Evolutionary conservation across 768 basidiomycete genomes (phyloP).

Genomic region (Kwoniella pini): DNA sequence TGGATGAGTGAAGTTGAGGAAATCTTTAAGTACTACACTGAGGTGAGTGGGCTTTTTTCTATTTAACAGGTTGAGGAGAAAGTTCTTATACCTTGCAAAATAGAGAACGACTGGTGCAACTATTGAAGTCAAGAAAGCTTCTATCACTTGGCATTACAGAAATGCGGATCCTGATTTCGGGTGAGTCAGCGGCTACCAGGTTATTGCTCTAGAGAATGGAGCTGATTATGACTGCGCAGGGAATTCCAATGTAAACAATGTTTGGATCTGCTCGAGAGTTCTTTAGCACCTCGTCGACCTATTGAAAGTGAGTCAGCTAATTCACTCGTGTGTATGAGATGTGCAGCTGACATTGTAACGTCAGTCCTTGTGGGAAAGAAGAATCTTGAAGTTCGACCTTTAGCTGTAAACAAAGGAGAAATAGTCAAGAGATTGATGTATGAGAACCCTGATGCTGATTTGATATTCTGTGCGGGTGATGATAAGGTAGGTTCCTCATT

Average conservation of each 20-base stretch:
- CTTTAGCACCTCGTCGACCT: conserved; percentile 84
- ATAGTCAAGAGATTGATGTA: conserved; percentile 94
- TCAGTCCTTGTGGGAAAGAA: conserved; percentile 94
- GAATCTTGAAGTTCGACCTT: conserved; percentile 93
- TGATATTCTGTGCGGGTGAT: conserved; percentile 96
- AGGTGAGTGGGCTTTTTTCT: conserved; percentile 59
- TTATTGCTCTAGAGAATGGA: not conserved
- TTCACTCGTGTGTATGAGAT: not conserved
- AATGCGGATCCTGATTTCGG: conserved; percentile 94
- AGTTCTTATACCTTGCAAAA: no score
- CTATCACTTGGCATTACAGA: conserved; percentile 97
- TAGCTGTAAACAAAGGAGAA: conserved; percentile 98
- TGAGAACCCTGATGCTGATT: conserved; percentile 88
- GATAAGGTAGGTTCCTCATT: conserved; percentile 70
- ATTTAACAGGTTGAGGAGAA: no score
- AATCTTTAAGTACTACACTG: conserved; percentile 94
- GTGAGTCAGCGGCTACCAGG: conserved; percentile 57
- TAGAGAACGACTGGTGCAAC: conserved; percentile 90
- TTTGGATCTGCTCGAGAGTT: conserved; percentile 93
- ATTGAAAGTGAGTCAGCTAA: conserved; percentile 70
- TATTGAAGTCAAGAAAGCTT: conserved; percentile 95
- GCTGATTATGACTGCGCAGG: conserved; percentile 54
- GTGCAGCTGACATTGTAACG: not conserved
- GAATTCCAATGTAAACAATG: conserved; percentile 95
- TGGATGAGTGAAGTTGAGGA: conserved; percentile 97